Evolutionary conservation across 2,329 filamentous ascomycete genomes (phyloP), one percentile per base, ranked within the genome.

Genomic region (Microthyrium microscopicum): DNA sequence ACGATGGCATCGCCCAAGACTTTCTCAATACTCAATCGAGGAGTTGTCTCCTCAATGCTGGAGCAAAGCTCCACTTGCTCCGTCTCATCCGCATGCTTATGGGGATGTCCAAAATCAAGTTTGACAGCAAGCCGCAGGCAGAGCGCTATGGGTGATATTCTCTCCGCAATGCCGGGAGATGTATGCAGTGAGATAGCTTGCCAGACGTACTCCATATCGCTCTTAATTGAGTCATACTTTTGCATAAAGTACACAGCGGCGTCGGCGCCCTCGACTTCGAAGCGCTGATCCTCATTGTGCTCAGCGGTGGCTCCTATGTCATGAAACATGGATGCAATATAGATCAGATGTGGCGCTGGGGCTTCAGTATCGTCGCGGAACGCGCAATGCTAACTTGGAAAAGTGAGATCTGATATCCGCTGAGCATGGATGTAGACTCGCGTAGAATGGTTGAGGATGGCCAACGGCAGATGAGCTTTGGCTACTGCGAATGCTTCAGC

Each of bases 201-300:
- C 58, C 59, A 62, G 13, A 60, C 54, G n/a, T 56, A 46, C 20
- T 56, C 53, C 9, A 42, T 43, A 18, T 56, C 50, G 3, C 44
- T 35, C 4, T 45, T 40, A 9, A 36, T 34, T 3, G 51, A 31
- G 7, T 39, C 40, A 19, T 47, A 44, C 3, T 36, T 26, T 2
- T 39, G 40, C 7, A 62, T 44, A 34, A 51, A 46, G 2, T 39
- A 26, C 2, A 49, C 49, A 5, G 56, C 57, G 19, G 54, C 56
- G 39, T 63, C 56, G 5, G 51, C 58, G 4, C 58, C 58, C 39
- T 60, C 57, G 29, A 62, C 48, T 40, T 63, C 58, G 41, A 62
- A 63, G 11, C 58, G 52, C 29, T 55, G 48, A 3, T 49, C 35
- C 2, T 53, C 52, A 38, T 49, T 26, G 28, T 26, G 26, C 6